Conservation (phyloP, 78 protist genomes). For the Tieghemostelium lacteum region DNA sequence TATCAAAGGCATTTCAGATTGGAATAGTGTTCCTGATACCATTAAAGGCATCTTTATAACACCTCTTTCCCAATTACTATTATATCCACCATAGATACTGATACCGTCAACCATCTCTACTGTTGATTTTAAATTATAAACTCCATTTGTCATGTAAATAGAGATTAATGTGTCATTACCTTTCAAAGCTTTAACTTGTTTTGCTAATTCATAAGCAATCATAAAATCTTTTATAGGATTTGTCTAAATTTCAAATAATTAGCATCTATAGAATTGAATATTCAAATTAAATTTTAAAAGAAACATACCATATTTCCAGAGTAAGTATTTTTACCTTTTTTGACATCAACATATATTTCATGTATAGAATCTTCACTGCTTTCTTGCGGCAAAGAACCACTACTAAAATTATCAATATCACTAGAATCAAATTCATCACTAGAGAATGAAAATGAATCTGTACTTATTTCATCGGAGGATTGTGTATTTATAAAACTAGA, state of each 20-base stretch:
- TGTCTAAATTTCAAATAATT: not conserved
- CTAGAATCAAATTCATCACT: not conserved
- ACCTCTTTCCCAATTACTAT: constrained; percentile 33
- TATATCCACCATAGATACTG: constrained; percentile 37
- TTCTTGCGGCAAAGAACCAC: not conserved
- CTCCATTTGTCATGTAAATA: constrained; percentile 15
- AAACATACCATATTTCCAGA: not conserved
- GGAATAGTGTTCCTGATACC: constrained; percentile 6
- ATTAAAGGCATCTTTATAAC: not conserved
- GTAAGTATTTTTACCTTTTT: not conserved
- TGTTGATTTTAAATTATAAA: not conserved
- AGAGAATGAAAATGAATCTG: no score
- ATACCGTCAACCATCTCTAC: constrained; percentile 9
- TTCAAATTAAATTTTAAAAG: no score
- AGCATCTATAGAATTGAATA: not conserved
- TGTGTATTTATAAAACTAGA: no score
- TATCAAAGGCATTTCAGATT: not conserved
- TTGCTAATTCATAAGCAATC: not conserved
- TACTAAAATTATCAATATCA: not conserved
- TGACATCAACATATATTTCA: constrained; percentile 6
- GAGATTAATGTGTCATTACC: not conserved
- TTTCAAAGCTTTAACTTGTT: not conserved
- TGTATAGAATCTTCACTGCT: no score
- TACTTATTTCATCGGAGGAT: no score
- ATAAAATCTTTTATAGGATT: not conserved